These are phyloP conservation scores for Apiospora rasikravindrae DNA, from an alignment of 2,329 filamentous ascomycete genomes.

Conservation along the genomic window DNA sequence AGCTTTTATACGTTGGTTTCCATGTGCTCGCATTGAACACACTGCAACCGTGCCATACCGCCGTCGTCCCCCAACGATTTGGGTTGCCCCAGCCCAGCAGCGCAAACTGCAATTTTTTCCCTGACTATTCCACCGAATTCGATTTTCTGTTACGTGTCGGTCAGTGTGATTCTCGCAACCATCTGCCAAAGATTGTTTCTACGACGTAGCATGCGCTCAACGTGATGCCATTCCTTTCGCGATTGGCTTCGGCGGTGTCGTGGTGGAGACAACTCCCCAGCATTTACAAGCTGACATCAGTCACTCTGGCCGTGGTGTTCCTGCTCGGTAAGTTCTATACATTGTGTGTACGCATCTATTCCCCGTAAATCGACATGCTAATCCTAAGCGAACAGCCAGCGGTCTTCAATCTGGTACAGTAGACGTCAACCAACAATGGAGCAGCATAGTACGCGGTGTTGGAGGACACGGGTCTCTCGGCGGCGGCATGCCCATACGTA, in stretches of 20 bases:
- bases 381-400: slow-evolving; percentile 5
- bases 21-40: background rate
- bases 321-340: slow-evolving; percentile 6
- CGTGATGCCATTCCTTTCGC: background rate
- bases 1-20: background rate
- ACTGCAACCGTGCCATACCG: background rate
- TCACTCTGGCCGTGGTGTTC: background rate
- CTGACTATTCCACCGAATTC: background rate
- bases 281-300: slow-evolving; percentile 12
- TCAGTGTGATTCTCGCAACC: background rate
- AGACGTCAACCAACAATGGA: slow-evolving; percentile 17
- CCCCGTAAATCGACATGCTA: background rate
- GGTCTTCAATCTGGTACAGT: slow-evolving; percentile 18
- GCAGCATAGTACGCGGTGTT: background rate
- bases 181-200: background rate
- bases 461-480: slow-evolving; percentile 22
- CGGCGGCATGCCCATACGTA: slow-evolving; percentile 32
- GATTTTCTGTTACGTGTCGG: background rate
- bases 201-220: background rate
- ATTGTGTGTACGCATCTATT: background rate
- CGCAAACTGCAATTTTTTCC: background rate
- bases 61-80: background rate
- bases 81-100: too few relatives aligned
- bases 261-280: slow-evolving; percentile 19
- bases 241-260: background rate